Conservation (phyloP, 2,329 filamentous ascomycete genomes). For the Penicillium italicum region DNA sequence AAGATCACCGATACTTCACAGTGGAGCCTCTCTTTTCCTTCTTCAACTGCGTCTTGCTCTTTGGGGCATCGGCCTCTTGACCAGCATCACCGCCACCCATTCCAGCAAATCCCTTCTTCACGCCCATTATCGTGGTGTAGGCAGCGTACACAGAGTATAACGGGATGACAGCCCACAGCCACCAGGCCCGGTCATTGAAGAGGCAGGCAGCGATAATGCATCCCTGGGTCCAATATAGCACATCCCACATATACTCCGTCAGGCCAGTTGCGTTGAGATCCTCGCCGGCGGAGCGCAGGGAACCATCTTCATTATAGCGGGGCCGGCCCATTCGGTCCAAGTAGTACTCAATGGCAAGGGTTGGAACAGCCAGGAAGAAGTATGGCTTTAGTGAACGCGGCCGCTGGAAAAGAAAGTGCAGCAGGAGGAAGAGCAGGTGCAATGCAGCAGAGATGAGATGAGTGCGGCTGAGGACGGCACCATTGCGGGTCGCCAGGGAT, state of each 20-base stretch:
- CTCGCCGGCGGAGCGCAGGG: constrained; percentile 75
- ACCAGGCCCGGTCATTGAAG: constrained; percentile 77
- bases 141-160: constrained; percentile 48
- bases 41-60: constrained; percentile 54
- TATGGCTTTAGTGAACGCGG: constrained; percentile 64
- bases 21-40: constrained; percentile 50
- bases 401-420: constrained; percentile 63
- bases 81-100: constrained; percentile 34
- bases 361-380: constrained; percentile 67
- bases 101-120: constrained; percentile 45
- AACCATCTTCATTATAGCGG: constrained; percentile 60
- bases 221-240: constrained; percentile 90
- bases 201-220: constrained; percentile 68
- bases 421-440: constrained; percentile 70
- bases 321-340: constrained; percentile 84
- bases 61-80: constrained; percentile 24
- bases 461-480: constrained; percentile 71
- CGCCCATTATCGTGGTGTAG: constrained; percentile 46
- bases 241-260: constrained; percentile 98
- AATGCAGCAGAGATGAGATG: constrained; percentile 71
- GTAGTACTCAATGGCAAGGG: constrained; percentile 75
- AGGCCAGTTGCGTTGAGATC: constrained; percentile 82
- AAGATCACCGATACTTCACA: constrained; percentile 40
- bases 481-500: constrained; percentile 73
- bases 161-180: constrained; percentile 54